phyloP scores from a whole-genome alignment of 2,329 filamentous ascomycete species.

The Cryphonectria nitschkei region DNA sequence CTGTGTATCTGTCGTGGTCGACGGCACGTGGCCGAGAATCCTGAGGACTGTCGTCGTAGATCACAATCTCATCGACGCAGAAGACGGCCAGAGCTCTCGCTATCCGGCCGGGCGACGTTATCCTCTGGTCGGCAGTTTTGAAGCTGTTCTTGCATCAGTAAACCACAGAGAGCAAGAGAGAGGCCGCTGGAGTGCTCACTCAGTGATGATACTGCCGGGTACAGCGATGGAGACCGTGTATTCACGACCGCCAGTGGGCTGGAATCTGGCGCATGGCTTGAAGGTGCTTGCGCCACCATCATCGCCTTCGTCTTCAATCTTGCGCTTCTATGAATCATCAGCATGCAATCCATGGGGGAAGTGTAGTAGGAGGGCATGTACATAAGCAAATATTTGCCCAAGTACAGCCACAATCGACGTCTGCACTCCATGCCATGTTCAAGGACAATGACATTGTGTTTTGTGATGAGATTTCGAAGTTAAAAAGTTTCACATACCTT shows the following conservation, averaged over 20 bases:
- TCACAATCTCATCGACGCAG: slow-evolving; percentile 79
- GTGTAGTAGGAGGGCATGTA: not conserved
- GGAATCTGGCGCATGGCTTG: slow-evolving; percentile 71
- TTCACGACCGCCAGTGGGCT: slow-evolving; percentile 63
- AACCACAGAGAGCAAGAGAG: not conserved
- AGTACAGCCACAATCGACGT: not conserved
- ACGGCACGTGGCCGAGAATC: slow-evolving; percentile 51
- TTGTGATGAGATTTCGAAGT: slow-evolving; percentile 8
- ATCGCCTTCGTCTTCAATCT: slow-evolving; percentile 44
- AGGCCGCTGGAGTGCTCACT: slow-evolving; percentile 51
- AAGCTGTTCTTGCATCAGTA: slow-evolving; percentile 53
- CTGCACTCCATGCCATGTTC: not conserved
- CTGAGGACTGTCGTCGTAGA: slow-evolving; percentile 72
- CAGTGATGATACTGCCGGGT: slow-evolving; percentile 76
- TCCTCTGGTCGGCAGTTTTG: slow-evolving; percentile 75
- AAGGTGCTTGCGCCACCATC: slow-evolving; percentile 55
- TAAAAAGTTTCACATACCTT: slow-evolving; percentile 25
- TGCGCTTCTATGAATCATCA: slow-evolving; percentile 53
- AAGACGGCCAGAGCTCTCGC: slow-evolving; percentile 83
- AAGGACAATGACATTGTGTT: not conserved
- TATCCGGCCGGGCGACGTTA: slow-evolving; percentile 72
- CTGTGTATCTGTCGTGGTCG: slow-evolving; percentile 63
- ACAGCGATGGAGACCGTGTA: slow-evolving; percentile 80
- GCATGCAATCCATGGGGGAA: slow-evolving; percentile 22
- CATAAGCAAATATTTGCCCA: not conserved